A percentile compares a stretch with the other conserved stretches of the same genome.
Evolutionary conservation across 495 filamentous ascomycete species (phyloP).

Genomic region (Podospora didyma): DNA sequence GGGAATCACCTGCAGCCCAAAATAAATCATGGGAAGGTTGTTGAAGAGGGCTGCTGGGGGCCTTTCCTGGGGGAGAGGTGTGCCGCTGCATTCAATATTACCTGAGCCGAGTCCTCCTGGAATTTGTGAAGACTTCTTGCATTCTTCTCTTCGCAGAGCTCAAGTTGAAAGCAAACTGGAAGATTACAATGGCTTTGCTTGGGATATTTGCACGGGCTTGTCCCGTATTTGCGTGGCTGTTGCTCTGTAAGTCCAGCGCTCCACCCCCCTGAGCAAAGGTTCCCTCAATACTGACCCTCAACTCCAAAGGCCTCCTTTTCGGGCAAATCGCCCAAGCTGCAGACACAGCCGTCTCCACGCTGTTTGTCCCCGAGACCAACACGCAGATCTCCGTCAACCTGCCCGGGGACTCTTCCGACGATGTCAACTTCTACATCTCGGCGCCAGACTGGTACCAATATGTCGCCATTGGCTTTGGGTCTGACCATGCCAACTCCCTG

Average conservation of each 20-base stretch:
- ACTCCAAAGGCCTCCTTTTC: conserved; percentile 1
- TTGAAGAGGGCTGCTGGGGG: too few species aligned
- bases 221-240: neutral
- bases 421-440: conserved; percentile 27
- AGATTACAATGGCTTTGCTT: too few species aligned
- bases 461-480: conserved; percentile 26
- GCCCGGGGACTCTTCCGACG: conserved; percentile 12
- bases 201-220: neutral
- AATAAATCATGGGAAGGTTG: too few species aligned
- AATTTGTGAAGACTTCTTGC: too few species aligned
- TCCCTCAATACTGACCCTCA: neutral
- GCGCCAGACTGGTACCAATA: conserved; percentile 26
- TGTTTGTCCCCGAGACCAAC: conserved; percentile 20
- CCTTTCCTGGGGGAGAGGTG: too few species aligned
- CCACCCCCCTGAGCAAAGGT: neutral
- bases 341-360: conserved; percentile 8
- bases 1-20: too few species aligned
- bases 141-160: too few species aligned
- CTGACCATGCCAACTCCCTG: conserved; percentile 16
- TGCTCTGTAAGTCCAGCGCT: neutral
- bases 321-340: conserved; percentile 1
- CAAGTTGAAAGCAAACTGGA: too few species aligned
- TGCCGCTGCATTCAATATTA: too few species aligned
- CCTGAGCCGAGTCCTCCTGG: too few species aligned
- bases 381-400: conserved; percentile 23